phyloP scores from a whole-genome alignment of 129 eudicot genomes.

The Flaveria robusta region DNA sequence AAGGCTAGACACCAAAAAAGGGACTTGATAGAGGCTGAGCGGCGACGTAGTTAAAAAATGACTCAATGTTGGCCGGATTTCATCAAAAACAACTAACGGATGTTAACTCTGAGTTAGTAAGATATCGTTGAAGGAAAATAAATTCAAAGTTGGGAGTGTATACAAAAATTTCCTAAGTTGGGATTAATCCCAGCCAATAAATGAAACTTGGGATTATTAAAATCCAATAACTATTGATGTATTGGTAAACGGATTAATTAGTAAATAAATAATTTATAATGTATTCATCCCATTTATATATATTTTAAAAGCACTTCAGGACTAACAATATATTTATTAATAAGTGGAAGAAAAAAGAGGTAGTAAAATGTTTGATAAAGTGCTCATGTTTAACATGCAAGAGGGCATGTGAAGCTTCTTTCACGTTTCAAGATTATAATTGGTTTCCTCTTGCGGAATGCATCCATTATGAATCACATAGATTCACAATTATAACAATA shows the following conservation, averaged over 20 bases:
- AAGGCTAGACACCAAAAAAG: no score
- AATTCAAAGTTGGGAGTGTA: no score
- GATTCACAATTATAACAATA: slow-evolving; percentile 5
- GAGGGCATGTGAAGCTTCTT: slow-evolving; percentile 23
- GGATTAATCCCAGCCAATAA: no score
- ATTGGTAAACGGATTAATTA: not conserved
- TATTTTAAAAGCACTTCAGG: not conserved
- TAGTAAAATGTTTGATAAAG: not conserved
- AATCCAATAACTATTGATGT: no score
- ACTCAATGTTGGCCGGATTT: no score
- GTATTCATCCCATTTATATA: not conserved
- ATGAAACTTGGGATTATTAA: no score
- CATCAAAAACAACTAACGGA: no score
- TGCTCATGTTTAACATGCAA: slow-evolving; percentile 12
- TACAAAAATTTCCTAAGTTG: no score
- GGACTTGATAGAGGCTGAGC: no score
- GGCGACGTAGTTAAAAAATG: no score
- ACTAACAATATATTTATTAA: not conserved
- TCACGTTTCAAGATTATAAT: slow-evolving; percentile 3
- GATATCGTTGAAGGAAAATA: no score
- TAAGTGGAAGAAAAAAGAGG: not conserved
- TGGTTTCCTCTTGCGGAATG: slow-evolving; percentile 19
- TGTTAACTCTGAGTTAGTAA: no score
- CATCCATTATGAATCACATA: slow-evolving; percentile 10
- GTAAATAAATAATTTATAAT: not conserved